These are phyloP conservation scores for Lyophyllum semitale DNA, from an alignment of 768 basidiomycete genomes.

Conservation along the genomic window DNA sequence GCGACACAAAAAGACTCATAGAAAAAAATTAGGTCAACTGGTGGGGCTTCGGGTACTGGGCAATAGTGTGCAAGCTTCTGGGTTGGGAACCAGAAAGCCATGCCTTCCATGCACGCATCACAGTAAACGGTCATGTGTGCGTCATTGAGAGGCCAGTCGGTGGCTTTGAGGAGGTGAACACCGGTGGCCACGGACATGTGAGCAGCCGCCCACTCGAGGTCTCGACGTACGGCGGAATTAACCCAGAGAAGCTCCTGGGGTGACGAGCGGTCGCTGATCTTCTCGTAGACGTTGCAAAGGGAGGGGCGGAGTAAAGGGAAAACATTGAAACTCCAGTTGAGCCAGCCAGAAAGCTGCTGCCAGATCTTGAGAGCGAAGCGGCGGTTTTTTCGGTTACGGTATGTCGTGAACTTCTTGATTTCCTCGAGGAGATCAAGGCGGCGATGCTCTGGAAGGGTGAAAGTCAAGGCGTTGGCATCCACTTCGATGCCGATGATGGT, in stretches of 20 bases:
- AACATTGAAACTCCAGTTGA: constrained; percentile 43
- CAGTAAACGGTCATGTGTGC: constrained; percentile 20
- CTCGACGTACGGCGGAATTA: constrained; percentile 20
- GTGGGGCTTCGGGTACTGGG: background rate
- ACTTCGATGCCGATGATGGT: constrained; percentile 41
- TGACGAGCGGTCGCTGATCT: constrained; percentile 20
- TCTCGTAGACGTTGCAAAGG: constrained; percentile 29
- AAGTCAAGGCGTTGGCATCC: constrained; percentile 30
- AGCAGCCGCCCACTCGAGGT: constrained; percentile 30
- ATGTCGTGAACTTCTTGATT: constrained; percentile 6
- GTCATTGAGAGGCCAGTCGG: constrained; percentile 15
- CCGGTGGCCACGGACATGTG: constrained; percentile 21
- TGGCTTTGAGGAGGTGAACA: constrained; percentile 19
- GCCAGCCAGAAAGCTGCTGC: constrained; percentile 29
- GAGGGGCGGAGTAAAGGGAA: constrained; percentile 30
- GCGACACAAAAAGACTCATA: constrained; percentile 25
- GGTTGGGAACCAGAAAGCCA: constrained; percentile 27
- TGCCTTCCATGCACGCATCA: constrained; percentile 22
- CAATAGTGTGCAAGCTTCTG: constrained; percentile 14
- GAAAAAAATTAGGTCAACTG: constrained; percentile 22
- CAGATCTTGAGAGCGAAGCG: constrained; percentile 4
- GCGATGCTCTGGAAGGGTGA: constrained; percentile 17
- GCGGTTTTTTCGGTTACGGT: background rate
- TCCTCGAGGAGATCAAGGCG: constrained; percentile 14
- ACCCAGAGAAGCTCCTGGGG: constrained; percentile 25